Base-by-base conservation (phyloP, 2,329 filamentous ascomycete species). In the Paramyrothecium sp. region DNA sequence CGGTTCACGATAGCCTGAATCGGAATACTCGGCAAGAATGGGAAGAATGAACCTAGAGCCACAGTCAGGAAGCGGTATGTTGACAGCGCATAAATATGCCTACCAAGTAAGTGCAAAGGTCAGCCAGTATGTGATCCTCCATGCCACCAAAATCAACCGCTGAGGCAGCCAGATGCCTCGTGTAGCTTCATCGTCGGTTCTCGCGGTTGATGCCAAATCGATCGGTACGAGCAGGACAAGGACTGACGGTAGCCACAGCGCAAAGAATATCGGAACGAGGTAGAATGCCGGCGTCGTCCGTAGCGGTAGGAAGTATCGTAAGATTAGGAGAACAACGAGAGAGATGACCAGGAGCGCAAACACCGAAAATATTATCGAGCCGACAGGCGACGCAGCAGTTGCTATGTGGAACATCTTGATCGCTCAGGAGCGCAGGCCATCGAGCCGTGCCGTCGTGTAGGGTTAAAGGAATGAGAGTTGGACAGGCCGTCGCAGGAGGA, bases 91-190 rank as follows among this genome's bases (percentile, higher is more conserved):
- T 2, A 7, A 19, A 33, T 51, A 23, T 46, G 65, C 81, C 53
- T 78, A 94, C 95, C 95, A 99, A 56, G 94, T 98, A 68, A 99
- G 77, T 53, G 88, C 87, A 75, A 99, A 99, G 0, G 94, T 98
- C 56, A 99, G 81, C 95, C 95, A 99, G 76, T 99, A 99, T 20
- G 90, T 89, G 62, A 99, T 94, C 69, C 94, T 86, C 95, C 95
- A 99, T 57, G 89, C 89, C 22, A 97, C 91, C 67, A 96, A 80
- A 52, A 97, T 80, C 26, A 93, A 83, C 53, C 87, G 79, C 63
- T 89, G 81, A 5, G 91, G 89, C 34, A 99, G 83, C 91, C 93
- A 97, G 68, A 99, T 90, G 34, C 93, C 95, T 64, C 89, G 85
- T 17, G 85, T 82, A 17, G 84, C 82, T 59, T 84, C 86, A 73